These are phyloP conservation scores for Pascua guehoae DNA, from an alignment of 1,284 basidiomycete species.

Conservation along the genomic window DNA sequence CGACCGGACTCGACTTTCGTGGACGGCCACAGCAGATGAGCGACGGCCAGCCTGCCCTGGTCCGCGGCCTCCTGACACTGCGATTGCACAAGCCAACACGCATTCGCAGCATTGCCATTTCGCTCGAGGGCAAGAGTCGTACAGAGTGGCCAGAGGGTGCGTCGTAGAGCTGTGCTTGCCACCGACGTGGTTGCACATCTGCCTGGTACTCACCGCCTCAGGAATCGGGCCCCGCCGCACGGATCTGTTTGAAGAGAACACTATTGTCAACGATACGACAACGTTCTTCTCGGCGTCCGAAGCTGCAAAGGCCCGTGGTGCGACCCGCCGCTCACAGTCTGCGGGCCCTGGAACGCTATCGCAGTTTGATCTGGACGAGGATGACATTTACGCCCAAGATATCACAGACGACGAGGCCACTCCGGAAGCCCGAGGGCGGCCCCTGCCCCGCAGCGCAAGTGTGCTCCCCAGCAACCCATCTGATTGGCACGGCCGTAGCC, in stretches of 20 bases:
- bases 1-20: constrained; percentile 50
- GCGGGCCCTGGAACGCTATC: constrained; percentile 65
- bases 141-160: constrained; percentile 83
- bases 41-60: constrained; percentile 65
- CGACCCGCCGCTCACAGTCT: constrained; percentile 62
- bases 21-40: constrained; percentile 52
- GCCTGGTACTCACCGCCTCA: constrained; percentile 29
- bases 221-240: constrained; percentile 74
- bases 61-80: constrained; percentile 83
- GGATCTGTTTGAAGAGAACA: constrained; percentile 76
- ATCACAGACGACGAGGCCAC: constrained; percentile 17
- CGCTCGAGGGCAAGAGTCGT: constrained; percentile 64
- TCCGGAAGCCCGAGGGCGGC: constrained; percentile 6
- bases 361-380: constrained; percentile 42
- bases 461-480: constrained; percentile 31
- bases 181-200: not conserved
- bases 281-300: constrained; percentile 65
- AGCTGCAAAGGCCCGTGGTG: constrained; percentile 22
- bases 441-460: constrained; percentile 27
- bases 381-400: constrained; percentile 28
- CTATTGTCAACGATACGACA: constrained; percentile 67
- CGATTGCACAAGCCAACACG: constrained; percentile 76
- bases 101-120: constrained; percentile 79
- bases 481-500: constrained; percentile 17
- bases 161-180: constrained; percentile 21